phyloP scores from a whole-genome alignment of 257 asterid species.

The Orobanche coerulescens region DNA sequence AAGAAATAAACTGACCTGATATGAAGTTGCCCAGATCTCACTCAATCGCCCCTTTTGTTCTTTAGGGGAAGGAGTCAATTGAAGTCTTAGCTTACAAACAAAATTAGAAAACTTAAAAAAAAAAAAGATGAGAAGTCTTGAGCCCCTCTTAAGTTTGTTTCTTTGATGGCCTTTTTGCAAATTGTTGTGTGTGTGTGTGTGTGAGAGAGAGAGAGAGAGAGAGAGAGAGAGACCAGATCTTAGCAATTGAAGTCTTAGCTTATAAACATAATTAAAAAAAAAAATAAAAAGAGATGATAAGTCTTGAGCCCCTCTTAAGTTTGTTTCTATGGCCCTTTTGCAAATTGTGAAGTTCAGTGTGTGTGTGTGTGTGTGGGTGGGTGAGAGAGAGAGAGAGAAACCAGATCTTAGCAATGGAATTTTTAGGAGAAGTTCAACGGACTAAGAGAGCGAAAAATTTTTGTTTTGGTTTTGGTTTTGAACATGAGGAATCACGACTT shows the following conservation, averaged over 20 bases:
- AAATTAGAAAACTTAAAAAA: neutral
- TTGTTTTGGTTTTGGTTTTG: no score
- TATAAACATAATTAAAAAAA: neutral
- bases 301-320: conserved; percentile 20
- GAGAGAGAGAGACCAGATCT: conserved; percentile 38
- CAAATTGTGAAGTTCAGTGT: neutral
- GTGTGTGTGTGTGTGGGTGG: conserved; percentile 21
- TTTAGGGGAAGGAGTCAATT: conserved; percentile 15
- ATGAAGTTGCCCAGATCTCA: conserved; percentile 29
- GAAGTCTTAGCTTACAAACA: conserved; percentile 19
- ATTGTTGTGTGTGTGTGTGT: conserved; percentile 12
- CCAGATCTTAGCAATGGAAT: conserved; percentile 39
- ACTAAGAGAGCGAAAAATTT: neutral
- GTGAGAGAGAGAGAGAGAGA: no score
- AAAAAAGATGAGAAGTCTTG: conserved; percentile 17
- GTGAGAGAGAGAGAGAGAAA: conserved; percentile 21
- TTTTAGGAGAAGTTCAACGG: conserved; percentile 25
- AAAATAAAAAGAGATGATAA: neutral
- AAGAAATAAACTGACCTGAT: neutral
- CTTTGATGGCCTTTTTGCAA: conserved; percentile 7
- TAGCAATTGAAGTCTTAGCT: conserved; percentile 21
- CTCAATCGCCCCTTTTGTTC: no score
- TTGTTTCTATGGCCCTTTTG: conserved; percentile 5
- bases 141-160: conserved; percentile 10
- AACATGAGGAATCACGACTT: conserved; percentile 24